Base-by-base conservation (phyloP, 495 filamentous ascomycete species). In the Lichenothelia convexa region DNA sequence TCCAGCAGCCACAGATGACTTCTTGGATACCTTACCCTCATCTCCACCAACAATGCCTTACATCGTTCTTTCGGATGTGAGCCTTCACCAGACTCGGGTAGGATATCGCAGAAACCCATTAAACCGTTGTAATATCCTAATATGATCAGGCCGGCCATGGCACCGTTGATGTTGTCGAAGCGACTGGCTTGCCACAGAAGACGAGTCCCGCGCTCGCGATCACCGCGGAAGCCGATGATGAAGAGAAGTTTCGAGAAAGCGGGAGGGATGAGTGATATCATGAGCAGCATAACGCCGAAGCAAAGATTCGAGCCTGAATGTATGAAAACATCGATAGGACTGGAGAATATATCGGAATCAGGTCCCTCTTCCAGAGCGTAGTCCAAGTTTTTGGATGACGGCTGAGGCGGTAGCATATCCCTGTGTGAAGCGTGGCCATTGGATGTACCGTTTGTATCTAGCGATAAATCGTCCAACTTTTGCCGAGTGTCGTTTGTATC, bases 101-200 rank as follows among this genome's bases (percentile, higher is more conserved):
- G 65, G 45, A 97, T 93, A 49, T 97, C 89, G 41, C 79, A 81
- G 46, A 84, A 80, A 5, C 78, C 77, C 18, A 84, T 63, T 39
- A 92, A 67, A 30, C 73, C 80, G 46, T 94, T 89, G 57, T 93
- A 92, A 48, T 80, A 95, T 12, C 74, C 74, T 2, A 95, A 64
- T 5, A 93, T 59, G 23, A 78, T 68, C 20, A 95, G 60, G 0
- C 77, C 83, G 3, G 86, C 79, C 53, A 94, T 77, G 19, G 82
- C 86, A 19, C 89, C 89, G 47, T 93, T 85, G 52, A 95, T 68
- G 48, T 92, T 93, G 43, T 73, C 63, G 49, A 80, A 84, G 45
- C 78, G 84, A 43, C 79, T 79, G 11, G 83, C 78, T 54, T 87
- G 81, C 89, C 91, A 97, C 6, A 97, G 73, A 72, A 93, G 78